Percentiles rank a stretch among this genome's conserved stretches.
phyloP scores from a whole-genome alignment of 2,329 filamentous ascomycete species.

The Didymella sp. region DNA sequence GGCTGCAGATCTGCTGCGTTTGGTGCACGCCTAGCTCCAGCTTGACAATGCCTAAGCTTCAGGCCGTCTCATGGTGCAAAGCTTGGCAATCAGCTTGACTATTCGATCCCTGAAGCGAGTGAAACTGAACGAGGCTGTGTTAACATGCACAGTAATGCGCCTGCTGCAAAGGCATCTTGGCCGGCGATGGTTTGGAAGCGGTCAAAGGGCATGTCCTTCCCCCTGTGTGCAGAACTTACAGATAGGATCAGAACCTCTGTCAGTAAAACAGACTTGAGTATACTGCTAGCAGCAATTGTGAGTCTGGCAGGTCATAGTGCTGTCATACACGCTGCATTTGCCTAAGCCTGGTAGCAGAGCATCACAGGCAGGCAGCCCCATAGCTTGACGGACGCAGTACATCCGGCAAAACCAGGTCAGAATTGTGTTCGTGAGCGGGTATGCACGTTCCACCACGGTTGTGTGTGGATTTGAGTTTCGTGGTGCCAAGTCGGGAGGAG shows the following conservation, averaged over 20 bases:
- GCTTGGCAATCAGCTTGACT: slow-evolving; percentile 39
- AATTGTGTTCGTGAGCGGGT: slow-evolving; percentile 20
- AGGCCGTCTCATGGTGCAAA: slow-evolving; percentile 24
- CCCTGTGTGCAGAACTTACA: neutral
- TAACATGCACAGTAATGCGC: slow-evolving; percentile 4
- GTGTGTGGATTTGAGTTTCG: slow-evolving; percentile 32
- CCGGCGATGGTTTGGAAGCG: neutral
- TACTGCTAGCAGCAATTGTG: neutral
- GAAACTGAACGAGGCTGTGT: slow-evolving; percentile 33
- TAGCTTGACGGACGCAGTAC: slow-evolving; percentile 4
- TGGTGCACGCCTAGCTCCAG: slow-evolving; percentile 11
- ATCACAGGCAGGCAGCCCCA: slow-evolving; percentile 9
- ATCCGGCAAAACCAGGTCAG: slow-evolving; percentile 16
- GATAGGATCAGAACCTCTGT: neutral
- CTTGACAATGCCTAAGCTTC: slow-evolving; percentile 30
- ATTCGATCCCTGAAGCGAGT: slow-evolving; percentile 26
- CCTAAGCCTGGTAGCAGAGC: neutral
- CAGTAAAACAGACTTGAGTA: neutral
- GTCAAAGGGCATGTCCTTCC: neutral
- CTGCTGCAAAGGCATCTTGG: neutral
- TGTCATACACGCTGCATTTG: slow-evolving; percentile 2
- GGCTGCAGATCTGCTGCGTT: slow-evolving; percentile 4
- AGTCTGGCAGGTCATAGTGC: neutral
- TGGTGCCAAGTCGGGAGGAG: slow-evolving; percentile 25
- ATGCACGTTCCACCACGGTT: slow-evolving; percentile 24